Conservation (phyloP, 768 basidiomycete species). For the Phylloporus sp. region DNA sequence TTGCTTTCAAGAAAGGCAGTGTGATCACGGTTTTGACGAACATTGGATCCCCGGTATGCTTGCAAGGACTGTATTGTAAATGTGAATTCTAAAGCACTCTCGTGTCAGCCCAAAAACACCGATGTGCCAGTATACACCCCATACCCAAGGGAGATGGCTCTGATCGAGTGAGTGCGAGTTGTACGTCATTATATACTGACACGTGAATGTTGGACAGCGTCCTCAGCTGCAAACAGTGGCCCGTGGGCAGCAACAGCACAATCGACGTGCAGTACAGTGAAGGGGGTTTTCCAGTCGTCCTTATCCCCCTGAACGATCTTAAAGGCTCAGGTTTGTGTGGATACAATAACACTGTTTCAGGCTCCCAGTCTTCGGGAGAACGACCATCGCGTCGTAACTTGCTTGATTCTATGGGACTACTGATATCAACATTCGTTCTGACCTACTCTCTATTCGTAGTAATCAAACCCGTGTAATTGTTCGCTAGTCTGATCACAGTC, state of each 20-base stretch:
- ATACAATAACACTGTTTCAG: not conserved
- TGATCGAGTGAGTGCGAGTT: conserved; percentile 48
- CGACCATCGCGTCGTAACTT: not conserved
- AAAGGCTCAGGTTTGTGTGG: conserved; percentile 39
- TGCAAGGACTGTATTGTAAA: not conserved
- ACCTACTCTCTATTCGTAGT: conserved; percentile 3
- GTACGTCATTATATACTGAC: not conserved
- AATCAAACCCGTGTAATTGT: not conserved
- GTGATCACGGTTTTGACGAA: conserved; percentile 44
- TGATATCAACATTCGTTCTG: conserved; percentile 10
- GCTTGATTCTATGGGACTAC: not conserved
- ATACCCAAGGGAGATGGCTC: conserved; percentile 37
- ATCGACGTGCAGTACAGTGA: conserved; percentile 58
- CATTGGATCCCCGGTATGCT: not conserved
- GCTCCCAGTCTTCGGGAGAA: conserved; percentile 5
- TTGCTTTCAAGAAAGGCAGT: conserved; percentile 38
- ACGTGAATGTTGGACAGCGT: conserved; percentile 37
- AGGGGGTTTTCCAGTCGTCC: conserved; percentile 44
- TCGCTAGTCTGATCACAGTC: not conserved
- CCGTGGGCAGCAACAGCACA: conserved; percentile 59
- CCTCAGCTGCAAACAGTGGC: conserved; percentile 63
- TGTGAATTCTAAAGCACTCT: not conserved
- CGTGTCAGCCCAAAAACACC: conserved; percentile 37
- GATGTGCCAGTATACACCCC: not conserved
- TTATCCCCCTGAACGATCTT: conserved; percentile 40